Conservation (phyloP, 305 asterid species). For the Ilex paraguariensis region DNA sequence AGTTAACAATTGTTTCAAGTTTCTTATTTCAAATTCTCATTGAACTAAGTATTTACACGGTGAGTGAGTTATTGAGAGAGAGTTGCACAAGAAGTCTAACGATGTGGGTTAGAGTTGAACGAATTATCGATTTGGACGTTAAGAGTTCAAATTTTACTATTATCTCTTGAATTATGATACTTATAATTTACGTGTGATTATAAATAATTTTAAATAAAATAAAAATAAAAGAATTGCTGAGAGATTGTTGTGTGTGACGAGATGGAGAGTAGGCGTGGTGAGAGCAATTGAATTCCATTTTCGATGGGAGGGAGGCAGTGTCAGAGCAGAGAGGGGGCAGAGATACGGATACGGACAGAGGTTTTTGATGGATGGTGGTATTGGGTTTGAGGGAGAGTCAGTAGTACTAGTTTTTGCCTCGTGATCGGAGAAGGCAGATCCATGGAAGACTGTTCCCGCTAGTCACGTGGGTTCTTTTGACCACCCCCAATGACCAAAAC, state of each 20-base stretch:
- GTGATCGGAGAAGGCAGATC: slow-evolving; percentile 81
- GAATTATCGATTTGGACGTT: too few relatives aligned
- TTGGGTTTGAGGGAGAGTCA: slow-evolving; percentile 1
- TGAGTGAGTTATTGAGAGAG: too few relatives aligned
- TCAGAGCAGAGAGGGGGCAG: slow-evolving; percentile 23
- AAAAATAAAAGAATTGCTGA: too few relatives aligned
- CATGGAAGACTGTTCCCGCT: slow-evolving; percentile 65
- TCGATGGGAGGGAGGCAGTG: slow-evolving; percentile 33
- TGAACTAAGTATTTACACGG: too few relatives aligned
- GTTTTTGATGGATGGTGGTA: slow-evolving; percentile 37
- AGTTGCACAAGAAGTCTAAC: too few relatives aligned
- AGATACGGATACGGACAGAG: slow-evolving; percentile 43
- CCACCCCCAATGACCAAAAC: slow-evolving; percentile 31
- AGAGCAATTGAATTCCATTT: slow-evolving; percentile 19
- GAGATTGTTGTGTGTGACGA: neutral
- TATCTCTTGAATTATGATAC: too few relatives aligned
- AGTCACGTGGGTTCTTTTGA: slow-evolving; percentile 74
- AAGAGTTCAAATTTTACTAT: too few relatives aligned
- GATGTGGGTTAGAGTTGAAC: too few relatives aligned
- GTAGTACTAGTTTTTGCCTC: slow-evolving; percentile 28
- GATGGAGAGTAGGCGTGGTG: neutral
- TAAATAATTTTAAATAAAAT: too few relatives aligned
- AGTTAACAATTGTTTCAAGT: too few relatives aligned
- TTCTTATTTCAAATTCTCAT: too few relatives aligned
- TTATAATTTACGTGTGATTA: too few relatives aligned